Percentiles rank a stretch among this genome's conserved stretches.
phyloP scores from a whole-genome alignment of 345 rosid species.

The Atalantia buxifolia region DNA sequence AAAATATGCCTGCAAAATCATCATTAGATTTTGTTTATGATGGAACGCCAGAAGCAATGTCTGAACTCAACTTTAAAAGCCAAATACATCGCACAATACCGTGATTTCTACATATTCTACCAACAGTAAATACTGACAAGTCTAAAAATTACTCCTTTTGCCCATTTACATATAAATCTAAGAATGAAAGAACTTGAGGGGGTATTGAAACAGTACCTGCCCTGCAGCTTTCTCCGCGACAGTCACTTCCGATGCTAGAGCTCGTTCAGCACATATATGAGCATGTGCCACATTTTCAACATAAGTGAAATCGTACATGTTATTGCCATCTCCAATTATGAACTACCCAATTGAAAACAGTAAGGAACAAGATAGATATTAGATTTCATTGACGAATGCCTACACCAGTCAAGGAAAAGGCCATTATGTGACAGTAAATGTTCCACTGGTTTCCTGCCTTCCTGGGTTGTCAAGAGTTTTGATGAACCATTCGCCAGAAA shows the following conservation, averaged over 20 bases:
- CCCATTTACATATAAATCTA: neutral
- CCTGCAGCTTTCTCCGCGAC: conserved; percentile 81
- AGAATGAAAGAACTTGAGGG: conserved; percentile 3
- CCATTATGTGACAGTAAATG: neutral
- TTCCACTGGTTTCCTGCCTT: neutral
- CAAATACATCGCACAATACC: neutral
- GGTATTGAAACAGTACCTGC: conserved; percentile 50
- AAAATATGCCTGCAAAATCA: conserved; percentile 75
- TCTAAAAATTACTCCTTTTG: neutral
- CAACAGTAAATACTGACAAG: neutral
- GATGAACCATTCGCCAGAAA: neutral
- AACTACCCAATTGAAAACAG: conserved; percentile 44
- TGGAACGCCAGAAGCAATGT: conserved; percentile 7
- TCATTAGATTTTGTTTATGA: neutral
- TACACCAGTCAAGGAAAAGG: neutral
- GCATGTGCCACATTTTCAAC: conserved; percentile 97
- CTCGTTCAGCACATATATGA: conserved; percentile 89
- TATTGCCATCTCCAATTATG: conserved; percentile 89
- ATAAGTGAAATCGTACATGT: conserved; percentile 75
- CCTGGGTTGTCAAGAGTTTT: neutral
- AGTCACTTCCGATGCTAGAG: conserved; percentile 77
- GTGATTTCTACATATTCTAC: neutral
- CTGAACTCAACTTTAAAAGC: neutral
- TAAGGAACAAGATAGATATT: neutral
- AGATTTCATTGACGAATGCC: conserved; percentile 7